phyloP scores from a whole-genome alignment of 2,329 filamentous ascomycete genomes.

The Colletotrichum sidae region DNA sequence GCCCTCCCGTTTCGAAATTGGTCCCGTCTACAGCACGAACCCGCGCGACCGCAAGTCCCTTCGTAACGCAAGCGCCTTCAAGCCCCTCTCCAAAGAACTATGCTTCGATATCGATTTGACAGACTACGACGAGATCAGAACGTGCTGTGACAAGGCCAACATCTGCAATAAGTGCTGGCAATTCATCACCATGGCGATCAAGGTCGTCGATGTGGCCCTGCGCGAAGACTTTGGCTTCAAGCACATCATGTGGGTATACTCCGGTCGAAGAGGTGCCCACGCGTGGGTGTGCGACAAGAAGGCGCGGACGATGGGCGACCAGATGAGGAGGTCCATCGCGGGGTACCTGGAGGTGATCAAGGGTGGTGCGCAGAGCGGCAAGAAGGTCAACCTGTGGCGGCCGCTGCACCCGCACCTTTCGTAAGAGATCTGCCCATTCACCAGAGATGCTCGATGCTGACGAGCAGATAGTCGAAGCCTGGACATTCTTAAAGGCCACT shows the following conservation, averaged over 20 bases:
- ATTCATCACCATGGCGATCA: conserved; percentile 98
- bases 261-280: conserved; percentile 94
- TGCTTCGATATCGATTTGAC: conserved; percentile 99
- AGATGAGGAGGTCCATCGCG: conserved; percentile 85
- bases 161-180: conserved; percentile 96
- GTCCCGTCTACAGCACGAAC: conserved; percentile 95
- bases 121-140: conserved; percentile 96
- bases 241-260: conserved; percentile 99
- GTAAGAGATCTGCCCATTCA: conserved; percentile 55
- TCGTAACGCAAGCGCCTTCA: conserved; percentile 83
- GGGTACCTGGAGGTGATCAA: conserved; percentile 92
- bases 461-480: conserved; percentile 75
- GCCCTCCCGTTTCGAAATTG: conserved; percentile 96
- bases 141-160: conserved; percentile 92
- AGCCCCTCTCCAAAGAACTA: conserved; percentile 89
- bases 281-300: conserved; percentile 97
- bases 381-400: conserved; percentile 85
- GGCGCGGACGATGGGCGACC: conserved; percentile 86
- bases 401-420: conserved; percentile 91
- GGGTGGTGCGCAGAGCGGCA: conserved; percentile 86
- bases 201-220: conserved; percentile 87
- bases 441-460: conserved; percentile 34
- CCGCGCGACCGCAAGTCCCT: conserved; percentile 92
- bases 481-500: conserved; percentile 85
- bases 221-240: conserved; percentile 96